These are phyloP conservation scores for Luffa acutangula DNA, from an alignment of 306 rosid species.

Conservation along the genomic window DNA sequence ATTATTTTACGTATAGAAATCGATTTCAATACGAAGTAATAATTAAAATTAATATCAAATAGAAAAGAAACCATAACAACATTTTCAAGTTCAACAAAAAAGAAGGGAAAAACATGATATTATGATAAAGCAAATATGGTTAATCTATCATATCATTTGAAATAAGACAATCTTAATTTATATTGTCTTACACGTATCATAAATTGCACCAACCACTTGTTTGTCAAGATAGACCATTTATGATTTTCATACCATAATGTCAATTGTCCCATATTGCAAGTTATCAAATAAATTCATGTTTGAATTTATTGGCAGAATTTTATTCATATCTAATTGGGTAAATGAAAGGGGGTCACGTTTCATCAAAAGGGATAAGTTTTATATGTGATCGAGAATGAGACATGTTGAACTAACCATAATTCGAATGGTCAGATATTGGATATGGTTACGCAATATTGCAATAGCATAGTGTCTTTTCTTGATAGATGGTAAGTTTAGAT, in stretches of 20 bases:
- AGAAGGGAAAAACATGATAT: background rate
- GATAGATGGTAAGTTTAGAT: no score
- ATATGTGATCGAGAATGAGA: background rate
- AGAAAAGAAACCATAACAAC: background rate
- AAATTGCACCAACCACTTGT: background rate
- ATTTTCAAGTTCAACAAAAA: background rate
- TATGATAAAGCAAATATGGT: background rate
- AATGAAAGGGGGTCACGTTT: background rate
- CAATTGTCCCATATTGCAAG: background rate
- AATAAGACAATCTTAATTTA: background rate
- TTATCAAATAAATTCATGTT: background rate
- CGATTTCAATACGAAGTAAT: background rate
- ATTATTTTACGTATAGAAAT: background rate
- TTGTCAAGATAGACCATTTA: background rate
- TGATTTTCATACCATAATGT: background rate
- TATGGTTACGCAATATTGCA: background rate
- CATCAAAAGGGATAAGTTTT: background rate
- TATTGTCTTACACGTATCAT: background rate
- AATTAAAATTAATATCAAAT: background rate
- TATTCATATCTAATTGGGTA: background rate
- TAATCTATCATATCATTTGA: background rate
- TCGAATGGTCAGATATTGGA: background rate
- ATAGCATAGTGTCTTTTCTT: no score
- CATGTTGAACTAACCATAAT: background rate
- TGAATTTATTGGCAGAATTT: background rate